These are phyloP conservation scores for Macadamia tetraphylla DNA, from an alignment of 164 flowering plant species.

Conservation along the genomic window DNA sequence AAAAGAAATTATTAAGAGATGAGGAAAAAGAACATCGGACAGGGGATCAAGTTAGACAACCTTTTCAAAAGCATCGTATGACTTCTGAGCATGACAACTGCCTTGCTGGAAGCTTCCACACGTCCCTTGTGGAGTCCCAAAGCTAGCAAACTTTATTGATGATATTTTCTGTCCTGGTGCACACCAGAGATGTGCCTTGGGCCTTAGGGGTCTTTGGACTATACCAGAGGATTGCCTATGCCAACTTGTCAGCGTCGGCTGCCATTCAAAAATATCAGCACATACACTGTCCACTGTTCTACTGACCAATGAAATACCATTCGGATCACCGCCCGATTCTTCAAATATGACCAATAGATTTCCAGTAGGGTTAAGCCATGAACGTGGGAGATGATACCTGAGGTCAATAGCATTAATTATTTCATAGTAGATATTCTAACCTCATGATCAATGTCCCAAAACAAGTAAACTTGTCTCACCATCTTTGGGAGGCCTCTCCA, in stretches of 20 bases:
- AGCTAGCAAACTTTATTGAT: constrained; percentile 54
- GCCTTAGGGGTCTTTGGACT: constrained; percentile 12
- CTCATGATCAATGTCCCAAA: background rate
- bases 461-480: constrained; percentile 29
- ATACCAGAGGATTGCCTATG: constrained; percentile 21
- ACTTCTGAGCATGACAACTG: constrained; percentile 48
- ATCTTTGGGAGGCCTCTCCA: constrained; percentile 67
- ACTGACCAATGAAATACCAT: constrained; percentile 40
- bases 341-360: constrained; percentile 64
- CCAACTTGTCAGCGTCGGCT: constrained; percentile 36
- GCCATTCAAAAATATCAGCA: constrained; percentile 45
- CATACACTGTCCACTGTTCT: constrained; percentile 39
- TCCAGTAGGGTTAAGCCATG: constrained; percentile 51
- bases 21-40: background rate
- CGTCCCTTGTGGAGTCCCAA: constrained; percentile 46
- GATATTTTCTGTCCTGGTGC: constrained; percentile 43
- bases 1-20: too few relatives aligned
- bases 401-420: constrained; percentile 8
- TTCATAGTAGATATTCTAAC: background rate
- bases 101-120: constrained; percentile 54
- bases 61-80: constrained; percentile 39
- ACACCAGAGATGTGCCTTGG: constrained; percentile 51
- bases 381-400: constrained; percentile 81
- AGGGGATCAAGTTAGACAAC: constrained; percentile 11
- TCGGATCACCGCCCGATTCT: constrained; percentile 73